Evolutionary conservation across 371 early-diverging fungal genomes (phyloP), one percentile per base, ranked within the genome.

Genomic region (Capillidium rhysosporum): DNA sequence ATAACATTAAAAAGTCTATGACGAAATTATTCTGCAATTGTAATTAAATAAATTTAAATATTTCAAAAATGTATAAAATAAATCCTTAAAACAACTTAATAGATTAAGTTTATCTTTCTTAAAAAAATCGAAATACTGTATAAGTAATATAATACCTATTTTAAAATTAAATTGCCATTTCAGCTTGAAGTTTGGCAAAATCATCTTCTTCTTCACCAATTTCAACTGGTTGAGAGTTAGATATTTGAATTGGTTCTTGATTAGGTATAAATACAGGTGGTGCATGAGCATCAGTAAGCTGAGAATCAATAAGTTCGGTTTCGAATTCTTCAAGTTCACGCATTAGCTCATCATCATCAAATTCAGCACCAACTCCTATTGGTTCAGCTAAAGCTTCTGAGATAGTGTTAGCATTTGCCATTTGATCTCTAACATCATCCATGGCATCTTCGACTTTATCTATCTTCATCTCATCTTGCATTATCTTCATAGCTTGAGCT

Each of bases 391-490:
- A 89, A 24, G 92, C 94, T 30, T 89, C 88, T 16, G 86, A 84
- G 24, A 97, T 80, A 67, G 94, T 95, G 61, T 90, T 89, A 18
- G 92, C 89, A 57, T 92, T 65, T 60, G 92, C 93, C 90, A 93
- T 92, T 65, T 94, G 92, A 56, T 94, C 95, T 52, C 90, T 79
- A 56, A 97, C 92, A 53, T 92, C 92, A 63, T 97, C 98, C 93
- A 93, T 91, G 1, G 85, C 88, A 43, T 75, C 70, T 63, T 97
- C 98, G 34, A 97, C 93, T 73, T 88, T 89, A 65, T 90, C 80
- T 53, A 93, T 86, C 60, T 89, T 78, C 88, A 95, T 74, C n/a
- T 78, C 72, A 45, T 86, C 86, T 61, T 98, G 96, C 49, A 95
- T 92, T 45, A 66, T 62, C 65, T 89, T 93, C 89, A 98, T 84